Evolutionary conservation across 192 early-diverging fungal species (phyloP), one percentile per base, ranked within the genome.

Genomic region (Coemansia sp.): DNA sequence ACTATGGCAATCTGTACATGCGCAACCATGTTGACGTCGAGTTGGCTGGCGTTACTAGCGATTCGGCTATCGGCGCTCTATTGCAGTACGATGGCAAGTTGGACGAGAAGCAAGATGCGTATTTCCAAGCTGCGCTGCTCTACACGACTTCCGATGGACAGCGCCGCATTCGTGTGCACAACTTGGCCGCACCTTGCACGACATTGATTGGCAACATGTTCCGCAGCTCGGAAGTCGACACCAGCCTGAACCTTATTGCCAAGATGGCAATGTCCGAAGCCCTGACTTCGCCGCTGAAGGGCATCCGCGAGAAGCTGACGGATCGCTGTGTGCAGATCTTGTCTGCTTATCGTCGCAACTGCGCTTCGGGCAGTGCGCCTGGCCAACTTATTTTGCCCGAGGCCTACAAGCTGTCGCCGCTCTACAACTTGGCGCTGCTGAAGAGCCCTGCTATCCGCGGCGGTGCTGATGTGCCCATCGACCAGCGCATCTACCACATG

Each of bases 321-420:
- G 91, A 94, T 21, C 86, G 86, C 50, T 97, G 95, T 72, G 90
- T 94, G 50, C 92, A 93, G 68, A 88, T 98, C 38, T 72, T 98
- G 56, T 84, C 92, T 6, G 82, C 94, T 3, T 99, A 99, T 67
- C 90, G 97, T 55, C 93, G 90, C 69, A 87, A 96, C 68, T 95
- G 92, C 70, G 95, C 95, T 7, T 84, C 90, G 2, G 87, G 89
- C 20, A 94, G 92, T 23, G 86, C 93, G 11, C 90, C 96, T 3
- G 95, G 94, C 28, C 97, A 96, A 83, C 84, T 99, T 18, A 98
- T 99, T 62, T 78, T 99, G 50, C 96, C 97, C 23, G 97, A 99
- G 73, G 88, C 94, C 0, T 95, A 91, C 83, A 99, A 99, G 76
- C 83, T 96, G 41, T 88, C 91, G 45, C 96, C 97, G 13, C 83